Percentiles rank a stretch among this genome's conserved stretches.
Conservation (phyloP, 768 basidiomycete genomes). For the Hirschioporus abietinus region DNA sequence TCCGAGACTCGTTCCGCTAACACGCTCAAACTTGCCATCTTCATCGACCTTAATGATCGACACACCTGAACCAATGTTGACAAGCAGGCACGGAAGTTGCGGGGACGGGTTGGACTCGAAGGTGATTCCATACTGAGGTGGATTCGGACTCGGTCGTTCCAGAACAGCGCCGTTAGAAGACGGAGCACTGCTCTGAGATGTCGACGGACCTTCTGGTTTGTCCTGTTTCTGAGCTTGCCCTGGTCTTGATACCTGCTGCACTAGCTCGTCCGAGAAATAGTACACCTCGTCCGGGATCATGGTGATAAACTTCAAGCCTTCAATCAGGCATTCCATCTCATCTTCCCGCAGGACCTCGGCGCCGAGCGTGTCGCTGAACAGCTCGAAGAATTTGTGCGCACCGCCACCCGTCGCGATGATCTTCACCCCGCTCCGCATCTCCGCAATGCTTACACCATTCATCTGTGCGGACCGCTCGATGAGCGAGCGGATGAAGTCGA, state of each 20-base stretch:
- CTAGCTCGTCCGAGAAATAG: constrained; percentile 97
- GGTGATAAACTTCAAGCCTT: constrained; percentile 92
- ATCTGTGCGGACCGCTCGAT: constrained; percentile 81
- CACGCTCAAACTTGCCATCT: constrained; percentile 91
- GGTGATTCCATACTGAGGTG: constrained; percentile 82
- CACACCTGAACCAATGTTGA: constrained; percentile 98
- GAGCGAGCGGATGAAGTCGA: constrained; percentile 81
- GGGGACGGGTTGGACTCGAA: constrained; percentile 82
- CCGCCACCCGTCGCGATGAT: constrained; percentile 99
- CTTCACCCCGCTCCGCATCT: constrained; percentile 90
- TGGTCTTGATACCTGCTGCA: constrained; percentile 54
- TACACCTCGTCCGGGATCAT: constrained; percentile 97
- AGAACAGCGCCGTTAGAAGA: constrained; percentile 33
- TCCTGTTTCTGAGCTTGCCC: constrained; percentile 12
- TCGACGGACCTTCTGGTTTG: constrained; percentile 30
- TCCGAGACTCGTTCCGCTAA: constrained; percentile 94
- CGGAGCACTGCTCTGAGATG: constrained; percentile 20
- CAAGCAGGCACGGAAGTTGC: constrained; percentile 91
- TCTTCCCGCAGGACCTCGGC: constrained; percentile 90
- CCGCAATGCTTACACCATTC: constrained; percentile 82
- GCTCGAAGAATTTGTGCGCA: constrained; percentile 88
- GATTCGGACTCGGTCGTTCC: constrained; percentile 85
- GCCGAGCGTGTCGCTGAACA: constrained; percentile 64
- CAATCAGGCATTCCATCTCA: constrained; percentile 98
- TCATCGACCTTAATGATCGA: constrained; percentile 97